Evolutionary conservation across 768 basidiomycete genomes (phyloP).

Genomic region (Lactarius sp.): DNA sequence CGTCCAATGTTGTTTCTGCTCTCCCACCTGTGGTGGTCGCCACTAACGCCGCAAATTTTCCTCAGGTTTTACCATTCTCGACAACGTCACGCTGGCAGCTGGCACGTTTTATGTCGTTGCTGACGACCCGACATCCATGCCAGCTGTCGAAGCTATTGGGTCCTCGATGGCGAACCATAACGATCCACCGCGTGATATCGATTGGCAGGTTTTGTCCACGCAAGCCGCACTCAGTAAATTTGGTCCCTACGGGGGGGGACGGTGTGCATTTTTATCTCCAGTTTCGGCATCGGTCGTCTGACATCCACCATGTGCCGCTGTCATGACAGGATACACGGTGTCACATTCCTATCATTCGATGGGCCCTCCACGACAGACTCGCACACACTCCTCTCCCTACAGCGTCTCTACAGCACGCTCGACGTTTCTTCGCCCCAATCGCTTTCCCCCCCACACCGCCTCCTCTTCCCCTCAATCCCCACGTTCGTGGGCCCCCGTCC

Average conservation of each 20-base stretch:
- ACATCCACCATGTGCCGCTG: not conserved
- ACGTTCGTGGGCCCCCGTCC: conserved; percentile 46
- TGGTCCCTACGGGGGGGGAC: conserved; percentile 31
- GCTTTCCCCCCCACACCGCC: conserved; percentile 37
- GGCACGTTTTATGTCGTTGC: conserved; percentile 72
- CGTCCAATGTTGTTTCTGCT: conserved; percentile 4
- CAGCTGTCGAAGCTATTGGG: conserved; percentile 47
- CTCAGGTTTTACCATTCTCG: conserved; percentile 77
- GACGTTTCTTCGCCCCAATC: conserved; percentile 33
- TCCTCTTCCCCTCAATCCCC: conserved; percentile 67
- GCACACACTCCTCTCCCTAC: conserved; percentile 69
- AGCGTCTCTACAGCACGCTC: conserved; percentile 68
- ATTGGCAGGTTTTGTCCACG: conserved; percentile 45
- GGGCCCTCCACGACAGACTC: conserved; percentile 40
- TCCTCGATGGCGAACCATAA: conserved; percentile 35
- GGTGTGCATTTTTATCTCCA: conserved; percentile 25
- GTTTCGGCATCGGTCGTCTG: not conserved
- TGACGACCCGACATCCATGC: conserved; percentile 58
- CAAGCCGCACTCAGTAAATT: conserved; percentile 29
- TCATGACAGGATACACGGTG: conserved; percentile 52
- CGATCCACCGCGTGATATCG: conserved; percentile 43
- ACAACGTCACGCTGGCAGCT: conserved; percentile 72
- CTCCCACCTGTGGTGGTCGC: not conserved
- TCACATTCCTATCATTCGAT: conserved; percentile 48
- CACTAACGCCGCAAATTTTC: conserved; percentile 2